Percentiles rank a stretch among this genome's conserved stretches.
Conservation (phyloP, 2,329 filamentous ascomycete species). For the Coniochaeta sp. region DNA sequence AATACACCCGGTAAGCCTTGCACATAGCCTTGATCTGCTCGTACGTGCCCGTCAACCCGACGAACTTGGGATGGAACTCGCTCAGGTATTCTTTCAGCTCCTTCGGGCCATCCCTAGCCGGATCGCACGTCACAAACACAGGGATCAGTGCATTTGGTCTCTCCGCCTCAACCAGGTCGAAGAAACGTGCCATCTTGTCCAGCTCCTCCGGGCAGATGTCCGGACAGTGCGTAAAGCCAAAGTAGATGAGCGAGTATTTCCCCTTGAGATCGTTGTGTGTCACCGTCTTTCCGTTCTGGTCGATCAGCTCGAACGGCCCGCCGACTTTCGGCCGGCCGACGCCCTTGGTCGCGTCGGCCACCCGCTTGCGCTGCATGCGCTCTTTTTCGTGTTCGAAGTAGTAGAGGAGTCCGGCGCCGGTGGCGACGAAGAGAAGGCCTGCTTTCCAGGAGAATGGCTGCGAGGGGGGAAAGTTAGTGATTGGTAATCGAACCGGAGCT, state of each 20-base stretch:
- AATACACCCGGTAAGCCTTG: constrained; percentile 95
- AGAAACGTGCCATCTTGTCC: constrained; percentile 97
- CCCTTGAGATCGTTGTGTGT: constrained; percentile 78
- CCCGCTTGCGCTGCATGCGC: constrained; percentile 78
- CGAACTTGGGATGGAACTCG: constrained; percentile 82
- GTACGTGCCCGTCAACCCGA: constrained; percentile 89
- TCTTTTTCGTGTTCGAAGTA: constrained; percentile 94
- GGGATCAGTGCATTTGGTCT: constrained; percentile 53
- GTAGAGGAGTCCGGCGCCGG: constrained; percentile 69
- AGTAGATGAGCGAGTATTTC: constrained; percentile 87
- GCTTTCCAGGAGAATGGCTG: constrained; percentile 93
- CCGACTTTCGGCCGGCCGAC: constrained; percentile 91
- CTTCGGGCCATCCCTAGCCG: constrained; percentile 77
- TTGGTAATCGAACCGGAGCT: constrained; percentile 6
- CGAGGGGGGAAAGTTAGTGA: neutral
- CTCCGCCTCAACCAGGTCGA: constrained; percentile 59
- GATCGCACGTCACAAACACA: constrained; percentile 94
- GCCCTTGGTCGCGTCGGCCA: constrained; percentile 88
- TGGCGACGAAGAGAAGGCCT: constrained; percentile 73
- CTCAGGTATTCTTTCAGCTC: constrained; percentile 78
- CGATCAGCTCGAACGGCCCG: constrained; percentile 72
- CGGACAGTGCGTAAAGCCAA: constrained; percentile 96
- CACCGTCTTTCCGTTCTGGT: constrained; percentile 73
- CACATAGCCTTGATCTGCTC: constrained; percentile 90
- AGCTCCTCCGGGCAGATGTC: constrained; percentile 99